Conservation (phyloP, 2,329 filamentous ascomycete species). For the Beauveria scarabaeidicola region DNA sequence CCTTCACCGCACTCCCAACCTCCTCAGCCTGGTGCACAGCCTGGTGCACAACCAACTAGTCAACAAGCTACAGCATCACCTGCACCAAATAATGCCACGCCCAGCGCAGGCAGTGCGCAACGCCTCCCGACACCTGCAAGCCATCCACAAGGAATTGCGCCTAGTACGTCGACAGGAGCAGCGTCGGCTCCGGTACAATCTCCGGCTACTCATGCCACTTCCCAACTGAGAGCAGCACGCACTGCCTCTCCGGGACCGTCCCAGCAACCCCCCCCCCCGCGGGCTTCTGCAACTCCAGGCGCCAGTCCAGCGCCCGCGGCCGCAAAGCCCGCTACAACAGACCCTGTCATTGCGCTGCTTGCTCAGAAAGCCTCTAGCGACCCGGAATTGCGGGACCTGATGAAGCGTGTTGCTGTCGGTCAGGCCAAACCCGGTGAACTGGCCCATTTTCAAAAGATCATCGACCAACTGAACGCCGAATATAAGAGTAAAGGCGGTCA, state of each 20-base stretch:
- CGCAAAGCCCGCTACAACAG: conserved; percentile 32
- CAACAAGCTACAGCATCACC: conserved; percentile 1
- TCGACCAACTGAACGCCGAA: conserved; percentile 64
- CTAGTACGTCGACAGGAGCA: conserved; percentile 13
- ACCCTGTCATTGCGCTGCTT: conserved; percentile 73
- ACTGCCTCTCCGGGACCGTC: background rate
- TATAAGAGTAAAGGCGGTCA: conserved; percentile 43
- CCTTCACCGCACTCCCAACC: conserved; percentile 4
- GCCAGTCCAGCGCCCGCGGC: conserved; percentile 12
- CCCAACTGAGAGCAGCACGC: background rate
- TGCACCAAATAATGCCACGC: background rate
- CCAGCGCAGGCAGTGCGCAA: background rate
- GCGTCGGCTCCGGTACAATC: conserved; percentile 3
- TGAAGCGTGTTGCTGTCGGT: conserved; percentile 75
- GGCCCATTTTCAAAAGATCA: conserved; percentile 69
- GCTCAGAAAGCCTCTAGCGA: conserved; percentile 69
- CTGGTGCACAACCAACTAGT: background rate
- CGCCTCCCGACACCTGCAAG: conserved; percentile 8
- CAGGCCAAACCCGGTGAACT: conserved; percentile 64
- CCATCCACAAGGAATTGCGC: conserved; percentile 14
- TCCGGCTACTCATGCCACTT: background rate
- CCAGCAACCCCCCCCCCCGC: background rate
- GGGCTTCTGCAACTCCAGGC: conserved; percentile 8
- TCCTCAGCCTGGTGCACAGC: background rate
- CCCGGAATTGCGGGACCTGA: conserved; percentile 63